Conservation (phyloP, 2,329 filamentous ascomycete genomes). For the Aspergillus costaricaensis region DNA sequence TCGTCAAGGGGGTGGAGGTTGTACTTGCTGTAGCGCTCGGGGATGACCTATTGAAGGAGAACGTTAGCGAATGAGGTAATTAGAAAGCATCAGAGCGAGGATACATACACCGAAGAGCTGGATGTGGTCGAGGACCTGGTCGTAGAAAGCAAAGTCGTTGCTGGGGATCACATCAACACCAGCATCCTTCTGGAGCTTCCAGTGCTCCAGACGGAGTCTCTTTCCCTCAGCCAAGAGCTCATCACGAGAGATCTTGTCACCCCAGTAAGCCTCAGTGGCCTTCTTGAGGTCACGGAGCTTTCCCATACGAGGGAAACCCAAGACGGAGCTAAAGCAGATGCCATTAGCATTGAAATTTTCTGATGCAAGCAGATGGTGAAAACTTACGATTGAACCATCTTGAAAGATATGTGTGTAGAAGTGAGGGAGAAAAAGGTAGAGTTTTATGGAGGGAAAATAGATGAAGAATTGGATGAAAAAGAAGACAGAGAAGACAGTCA, state of each 20-base stretch:
- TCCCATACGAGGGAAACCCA: conserved; percentile 99
- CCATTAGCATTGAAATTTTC: conserved; percentile 6
- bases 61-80: conserved; percentile 21
- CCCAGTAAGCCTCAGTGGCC: conserved; percentile 98
- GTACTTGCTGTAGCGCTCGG: conserved; percentile 90
- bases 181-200: conserved; percentile 99
- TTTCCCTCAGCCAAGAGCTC: conserved; percentile 94
- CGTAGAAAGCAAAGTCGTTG: conserved; percentile 99
- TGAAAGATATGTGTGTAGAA: conserved; percentile 39
- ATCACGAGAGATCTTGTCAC: conserved; percentile 86
- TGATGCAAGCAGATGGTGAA: background rate
- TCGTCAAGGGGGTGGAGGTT: conserved; percentile 86
- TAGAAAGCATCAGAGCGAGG: conserved; percentile 14
- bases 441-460: conserved; percentile 1
- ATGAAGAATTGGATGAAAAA: conserved; percentile 7
- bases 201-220: conserved; percentile 93
- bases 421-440: conserved; percentile 9
- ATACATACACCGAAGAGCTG: conserved; percentile 87
- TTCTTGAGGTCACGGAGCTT: conserved; percentile 99
- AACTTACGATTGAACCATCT: conserved; percentile 63
- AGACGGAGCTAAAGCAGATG: conserved; percentile 61
- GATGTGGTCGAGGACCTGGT: conserved; percentile 96
- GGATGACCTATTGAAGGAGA: conserved; percentile 66
- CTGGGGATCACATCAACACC: conserved; percentile 97
- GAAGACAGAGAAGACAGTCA: conserved; percentile 16